These are phyloP conservation scores for Chaetomium cochliodes DNA, from an alignment of 495 filamentous ascomycete genomes.

Conservation along the genomic window DNA sequence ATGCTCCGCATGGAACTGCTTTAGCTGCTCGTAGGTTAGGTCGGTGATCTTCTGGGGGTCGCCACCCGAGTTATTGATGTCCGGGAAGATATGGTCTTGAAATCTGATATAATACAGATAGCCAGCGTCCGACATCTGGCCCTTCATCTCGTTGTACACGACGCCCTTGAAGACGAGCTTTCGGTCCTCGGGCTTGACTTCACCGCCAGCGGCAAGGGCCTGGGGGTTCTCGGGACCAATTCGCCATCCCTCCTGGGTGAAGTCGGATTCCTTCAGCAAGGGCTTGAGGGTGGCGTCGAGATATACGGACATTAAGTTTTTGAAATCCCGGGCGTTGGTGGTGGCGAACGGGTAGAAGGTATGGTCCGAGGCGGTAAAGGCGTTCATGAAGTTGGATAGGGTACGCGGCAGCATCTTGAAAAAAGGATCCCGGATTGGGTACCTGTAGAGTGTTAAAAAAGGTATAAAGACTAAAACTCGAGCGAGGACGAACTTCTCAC, in stretches of 20 bases:
- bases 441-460: conserved; percentile 54
- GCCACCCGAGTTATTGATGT: conserved; percentile 92
- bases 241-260: conserved; percentile 94
- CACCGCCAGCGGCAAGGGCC: conserved; percentile 45
- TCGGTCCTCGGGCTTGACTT: conserved; percentile 45
- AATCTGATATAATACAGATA: conserved; percentile 94
- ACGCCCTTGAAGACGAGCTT: conserved; percentile 95
- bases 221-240: conserved; percentile 86
- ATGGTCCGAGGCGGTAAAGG: conserved; percentile 92
- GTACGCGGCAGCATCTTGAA: conserved; percentile 99
- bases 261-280: conserved; percentile 84
- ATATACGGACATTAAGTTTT: conserved; percentile 94
- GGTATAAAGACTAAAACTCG: background rate
- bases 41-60: conserved; percentile 96
- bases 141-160: conserved; percentile 99
- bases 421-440: conserved; percentile 95
- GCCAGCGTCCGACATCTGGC: conserved; percentile 94
- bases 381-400: conserved; percentile 99
- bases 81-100: conserved; percentile 89
- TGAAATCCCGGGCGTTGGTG: conserved; percentile 93
- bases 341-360: conserved; percentile 98
- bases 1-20: conserved; percentile 80
- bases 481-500: conserved; percentile 66
- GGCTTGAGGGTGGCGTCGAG: conserved; percentile 91
- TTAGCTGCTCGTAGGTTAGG: conserved; percentile 81